These are phyloP conservation scores for Ramaria rubella DNA, from an alignment of 768 basidiomycete species.

Conservation along the genomic window DNA sequence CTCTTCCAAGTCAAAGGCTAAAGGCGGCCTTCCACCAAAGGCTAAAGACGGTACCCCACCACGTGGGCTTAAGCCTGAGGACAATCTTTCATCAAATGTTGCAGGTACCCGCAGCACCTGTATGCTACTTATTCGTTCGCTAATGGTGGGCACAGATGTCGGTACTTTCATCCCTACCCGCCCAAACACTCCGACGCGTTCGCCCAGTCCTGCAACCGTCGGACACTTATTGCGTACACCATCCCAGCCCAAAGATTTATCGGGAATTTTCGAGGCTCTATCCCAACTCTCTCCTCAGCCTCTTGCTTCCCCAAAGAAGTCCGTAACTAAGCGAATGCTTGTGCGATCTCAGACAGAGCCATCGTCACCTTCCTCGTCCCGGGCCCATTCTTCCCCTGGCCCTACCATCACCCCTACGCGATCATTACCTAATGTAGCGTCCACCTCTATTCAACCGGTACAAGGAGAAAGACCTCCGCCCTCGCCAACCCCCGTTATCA, in stretches of 20 bases:
- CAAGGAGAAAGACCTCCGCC: conserved; percentile 7
- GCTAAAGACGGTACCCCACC: not conserved
- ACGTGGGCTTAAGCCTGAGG: not conserved
- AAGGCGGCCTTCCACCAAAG: too few species aligned
- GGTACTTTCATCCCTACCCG: not conserved
- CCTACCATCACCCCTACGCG: not conserved
- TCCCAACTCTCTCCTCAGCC: conserved; percentile 16
- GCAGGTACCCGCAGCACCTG: not conserved
- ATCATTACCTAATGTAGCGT: not conserved
- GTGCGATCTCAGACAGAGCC: conserved; percentile 61
- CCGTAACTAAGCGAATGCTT: conserved; percentile 66
- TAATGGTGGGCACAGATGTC: not conserved
- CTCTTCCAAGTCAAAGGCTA: not conserved
- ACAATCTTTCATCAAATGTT: too few species aligned
- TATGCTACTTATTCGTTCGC: not conserved
- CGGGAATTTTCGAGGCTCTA: conserved; percentile 38
- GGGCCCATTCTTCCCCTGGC: conserved; percentile 1
- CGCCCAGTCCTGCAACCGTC: not conserved
- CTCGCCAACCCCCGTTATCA: conserved; percentile 19
- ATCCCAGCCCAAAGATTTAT: conserved; percentile 32
- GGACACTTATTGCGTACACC: not conserved
- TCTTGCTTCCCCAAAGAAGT: conserved; percentile 8
- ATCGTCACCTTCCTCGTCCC: conserved; percentile 19
- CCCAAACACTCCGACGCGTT: not conserved
- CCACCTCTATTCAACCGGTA: conserved; percentile 10